Conservation (phyloP, 2,329 filamentous ascomycete genomes). For the Exserohilum rostratum region DNA sequence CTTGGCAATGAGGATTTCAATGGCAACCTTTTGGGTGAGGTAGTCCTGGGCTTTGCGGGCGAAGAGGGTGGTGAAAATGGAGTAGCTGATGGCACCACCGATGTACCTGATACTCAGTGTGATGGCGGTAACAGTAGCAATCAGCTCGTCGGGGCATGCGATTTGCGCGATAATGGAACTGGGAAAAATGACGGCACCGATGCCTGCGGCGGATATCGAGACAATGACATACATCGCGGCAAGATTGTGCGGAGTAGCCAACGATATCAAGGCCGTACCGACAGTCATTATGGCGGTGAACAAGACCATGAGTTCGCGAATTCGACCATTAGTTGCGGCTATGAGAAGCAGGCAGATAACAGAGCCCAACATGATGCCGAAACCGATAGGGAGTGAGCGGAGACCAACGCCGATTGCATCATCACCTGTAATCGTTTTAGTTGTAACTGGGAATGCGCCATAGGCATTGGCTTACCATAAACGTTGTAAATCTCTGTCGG, state of each 20-base stretch:
- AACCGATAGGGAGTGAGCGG: constrained; percentile 68
- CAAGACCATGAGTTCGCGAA: constrained; percentile 64
- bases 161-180: constrained; percentile 72
- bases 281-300: constrained; percentile 70
- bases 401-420: constrained; percentile 69
- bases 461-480: constrained; percentile 29
- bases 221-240: constrained; percentile 62
- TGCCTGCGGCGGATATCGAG: constrained; percentile 66
- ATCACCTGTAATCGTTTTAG: constrained; percentile 48
- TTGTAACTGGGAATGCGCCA: not conserved
- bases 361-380: constrained; percentile 67
- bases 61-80: constrained; percentile 52
- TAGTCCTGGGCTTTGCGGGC: constrained; percentile 30
- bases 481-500: constrained; percentile 44
- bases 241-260: constrained; percentile 60
- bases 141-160: constrained; percentile 72
- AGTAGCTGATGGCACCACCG: constrained; percentile 69
- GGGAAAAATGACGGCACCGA: constrained; percentile 72
- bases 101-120: constrained; percentile 73
- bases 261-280: constrained; percentile 62
- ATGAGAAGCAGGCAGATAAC: constrained; percentile 64
- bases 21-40: constrained; percentile 29
- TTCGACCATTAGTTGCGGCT: constrained; percentile 63
- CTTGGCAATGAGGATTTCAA: constrained; percentile 55
- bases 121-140: constrained; percentile 71